phyloP scores from a whole-genome alignment of 2,329 filamentous ascomycete genomes.

The Nemania sp. region DNA sequence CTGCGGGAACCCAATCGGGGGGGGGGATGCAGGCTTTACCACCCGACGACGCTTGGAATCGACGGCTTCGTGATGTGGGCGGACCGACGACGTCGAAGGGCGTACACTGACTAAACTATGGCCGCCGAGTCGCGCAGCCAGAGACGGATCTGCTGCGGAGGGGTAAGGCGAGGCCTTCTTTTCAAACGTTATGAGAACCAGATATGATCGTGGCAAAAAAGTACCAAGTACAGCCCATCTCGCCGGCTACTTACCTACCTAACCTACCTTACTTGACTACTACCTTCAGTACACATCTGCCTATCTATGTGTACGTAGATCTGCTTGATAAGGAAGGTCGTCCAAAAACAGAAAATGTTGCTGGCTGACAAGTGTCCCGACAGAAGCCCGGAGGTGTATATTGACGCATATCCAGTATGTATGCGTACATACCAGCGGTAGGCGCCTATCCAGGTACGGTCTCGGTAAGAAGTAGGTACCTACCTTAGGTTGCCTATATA shows the following conservation, averaged over 20 bases:
- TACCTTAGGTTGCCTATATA: no score
- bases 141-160: constrained; percentile 6
- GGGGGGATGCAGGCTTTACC: constrained; percentile 5
- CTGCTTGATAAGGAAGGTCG: constrained; percentile 36
- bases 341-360: neutral
- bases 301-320: neutral
- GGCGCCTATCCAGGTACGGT: neutral
- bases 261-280: no score
- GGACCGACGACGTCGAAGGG: constrained; percentile 17
- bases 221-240: no score
- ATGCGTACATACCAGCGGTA: neutral
- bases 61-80: neutral
- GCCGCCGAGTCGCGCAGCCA: neutral
- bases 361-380: neutral
- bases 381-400: neutral
- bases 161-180: constrained; percentile 4
- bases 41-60: neutral
- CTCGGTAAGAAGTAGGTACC: no score
- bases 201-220: no score
- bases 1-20: constrained; percentile 17
- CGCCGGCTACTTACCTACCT: no score
- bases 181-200: neutral
- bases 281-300: no score
- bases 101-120: constrained; percentile 18
- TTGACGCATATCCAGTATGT: no score